Evolutionary conservation across 495 filamentous ascomycete genomes (phyloP), one percentile per base, ranked within the genome.

Genomic region (Penicillium flavigenum): DNA sequence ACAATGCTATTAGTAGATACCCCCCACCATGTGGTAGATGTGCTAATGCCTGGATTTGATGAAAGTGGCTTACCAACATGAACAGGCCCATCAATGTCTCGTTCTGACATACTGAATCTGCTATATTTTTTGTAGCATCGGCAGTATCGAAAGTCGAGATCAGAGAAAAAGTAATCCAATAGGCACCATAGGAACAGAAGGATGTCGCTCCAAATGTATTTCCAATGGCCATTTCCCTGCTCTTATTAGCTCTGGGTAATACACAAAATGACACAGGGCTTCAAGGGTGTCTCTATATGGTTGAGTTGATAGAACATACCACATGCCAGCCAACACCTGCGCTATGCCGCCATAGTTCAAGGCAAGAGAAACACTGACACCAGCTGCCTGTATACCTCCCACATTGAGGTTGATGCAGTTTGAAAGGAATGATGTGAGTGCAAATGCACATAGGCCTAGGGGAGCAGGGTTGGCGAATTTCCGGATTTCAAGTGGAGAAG

Each of bases 151-250:
- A 84, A n/a, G 88, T 91, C 52, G 92, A 79, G 57, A 92, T 80
- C 73, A 95, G 84, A 57, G 79, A 90, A 64, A 85, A 89, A 38
- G 88, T 82, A 62, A 96, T 83, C 91, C 91, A 96, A 83, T 95
- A 96, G 54, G 90, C 91, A 47, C 92, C 91, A 69, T 89, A 96
- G 0, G 92, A 96, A 5, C 88, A 90, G 49, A 96, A 83, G 4
- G 92, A 89, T n/a, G 91, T 96, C 20, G 91, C 91, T 80, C 89
- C 91, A 54, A 96, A 96, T 14, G 91, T 94, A 78, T 92, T 95
- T 54, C 90, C 92, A 4, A 90, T 81, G 24, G 89, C 90, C 88
- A 94, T 92, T 79, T 95, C 91, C 91, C 89, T 93, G 11, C 31
- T 34, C 31, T 14, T 12, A 34, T 34, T 34, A 34, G 31, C 31